Evolutionary conservation across 441 rosid genomes (phyloP).

Genomic region (Jatropha podagrica): DNA sequence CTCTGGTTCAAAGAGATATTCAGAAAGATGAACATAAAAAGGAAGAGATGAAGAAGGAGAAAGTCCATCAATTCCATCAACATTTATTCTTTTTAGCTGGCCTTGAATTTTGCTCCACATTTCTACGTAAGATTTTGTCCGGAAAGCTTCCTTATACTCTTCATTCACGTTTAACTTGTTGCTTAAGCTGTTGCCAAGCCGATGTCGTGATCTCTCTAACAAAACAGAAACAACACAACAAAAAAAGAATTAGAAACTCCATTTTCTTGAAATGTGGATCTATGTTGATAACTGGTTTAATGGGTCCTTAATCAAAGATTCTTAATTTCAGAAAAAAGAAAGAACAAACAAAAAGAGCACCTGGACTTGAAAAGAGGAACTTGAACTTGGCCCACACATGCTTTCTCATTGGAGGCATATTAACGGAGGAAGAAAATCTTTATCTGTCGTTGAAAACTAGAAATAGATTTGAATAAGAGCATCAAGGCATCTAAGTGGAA

Average conservation of each 20-base stretch:
- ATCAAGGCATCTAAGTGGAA: too few species aligned
- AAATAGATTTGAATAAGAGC: background rate
- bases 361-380: constrained; percentile 26
- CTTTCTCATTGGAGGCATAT: constrained; percentile 16
- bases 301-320: too few species aligned
- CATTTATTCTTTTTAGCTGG: constrained; percentile 32
- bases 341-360: constrained; percentile 21
- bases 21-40: constrained; percentile 48
- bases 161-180: constrained; percentile 55
- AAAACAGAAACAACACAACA: constrained; percentile 9
- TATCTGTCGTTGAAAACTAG: background rate
- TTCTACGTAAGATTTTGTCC: constrained; percentile 73
- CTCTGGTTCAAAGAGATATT: constrained; percentile 59
- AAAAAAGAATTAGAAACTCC: too few species aligned
- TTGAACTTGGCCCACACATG: constrained; percentile 28
- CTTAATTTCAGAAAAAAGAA: too few species aligned
- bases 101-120: constrained; percentile 56
- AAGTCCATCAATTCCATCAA: constrained; percentile 26
- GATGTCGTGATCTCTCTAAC: constrained; percentile 45
- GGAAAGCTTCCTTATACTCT: constrained; percentile 81
- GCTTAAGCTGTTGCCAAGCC: constrained; percentile 34
- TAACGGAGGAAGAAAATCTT: background rate
- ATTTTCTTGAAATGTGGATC: background rate
- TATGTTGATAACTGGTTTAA: too few species aligned
- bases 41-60: constrained; percentile 39